Percentiles rank a stretch among this genome's conserved stretches.
phyloP scores from a whole-genome alignment of 257 asterid genomes.

The Solanum pennellii region DNA sequence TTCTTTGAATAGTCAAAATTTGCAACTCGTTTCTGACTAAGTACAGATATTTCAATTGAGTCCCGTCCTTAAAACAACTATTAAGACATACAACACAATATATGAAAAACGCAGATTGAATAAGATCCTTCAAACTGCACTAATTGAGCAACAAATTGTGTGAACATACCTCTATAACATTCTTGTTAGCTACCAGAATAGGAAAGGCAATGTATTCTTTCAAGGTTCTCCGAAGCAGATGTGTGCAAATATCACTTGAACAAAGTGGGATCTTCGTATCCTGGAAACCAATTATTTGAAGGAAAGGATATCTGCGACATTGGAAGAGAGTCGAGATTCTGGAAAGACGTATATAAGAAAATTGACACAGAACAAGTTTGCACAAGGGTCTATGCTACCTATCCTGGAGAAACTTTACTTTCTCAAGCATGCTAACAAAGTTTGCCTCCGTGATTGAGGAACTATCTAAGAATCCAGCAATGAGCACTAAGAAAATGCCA shows the following conservation, averaged over 20 bases:
- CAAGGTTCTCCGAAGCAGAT: conserved; percentile 35
- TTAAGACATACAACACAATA: neutral
- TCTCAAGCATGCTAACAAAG: conserved; percentile 35
- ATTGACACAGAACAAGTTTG: neutral
- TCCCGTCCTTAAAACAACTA: neutral
- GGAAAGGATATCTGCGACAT: conserved; percentile 59
- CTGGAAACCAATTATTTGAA: conserved; percentile 62
- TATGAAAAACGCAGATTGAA: neutral
- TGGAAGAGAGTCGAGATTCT: conserved; percentile 46
- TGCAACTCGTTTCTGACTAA: neutral
- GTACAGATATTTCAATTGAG: neutral
- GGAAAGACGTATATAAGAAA: conserved; percentile 12
- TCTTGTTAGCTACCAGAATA: conserved; percentile 41
- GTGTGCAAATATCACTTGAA: conserved; percentile 23
- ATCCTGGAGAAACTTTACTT: conserved; percentile 61
- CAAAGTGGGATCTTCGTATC: conserved; percentile 28
- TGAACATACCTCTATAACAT: conserved; percentile 45
- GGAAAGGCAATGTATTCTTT: conserved; percentile 66
- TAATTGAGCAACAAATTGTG: neutral
- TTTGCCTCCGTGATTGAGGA: conserved; percentile 24
- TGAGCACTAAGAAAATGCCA: conserved; percentile 39
- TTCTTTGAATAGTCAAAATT: neutral
- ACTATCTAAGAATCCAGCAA: conserved; percentile 33
- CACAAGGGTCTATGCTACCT: conserved; percentile 32
- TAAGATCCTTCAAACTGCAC: neutral